Evolutionary conservation across 2,329 filamentous ascomycete species (phyloP), one percentile per base, ranked within the genome.

Genomic region (Aspergillus carbonarius): DNA sequence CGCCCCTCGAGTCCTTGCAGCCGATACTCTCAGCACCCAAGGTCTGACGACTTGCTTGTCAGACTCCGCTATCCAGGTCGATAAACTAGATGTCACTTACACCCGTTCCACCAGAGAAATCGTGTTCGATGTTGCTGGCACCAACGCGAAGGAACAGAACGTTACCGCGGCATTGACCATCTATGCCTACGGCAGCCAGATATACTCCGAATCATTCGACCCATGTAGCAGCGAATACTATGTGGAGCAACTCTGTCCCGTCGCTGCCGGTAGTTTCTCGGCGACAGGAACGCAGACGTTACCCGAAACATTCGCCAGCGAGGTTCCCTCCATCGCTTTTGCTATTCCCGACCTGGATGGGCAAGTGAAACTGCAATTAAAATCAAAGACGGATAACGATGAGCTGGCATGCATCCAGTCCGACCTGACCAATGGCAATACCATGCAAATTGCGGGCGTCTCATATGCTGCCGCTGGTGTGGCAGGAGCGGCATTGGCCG

Each of bases 291-390:
- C 78, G 3, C 89, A 95, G 73, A 76, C 81, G 30, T 90, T 99
- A 39, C 90, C 92, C 15, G 76, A 83, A 0, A 70, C 87, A 60
- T 93, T 88, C 70, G 87, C 91, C 57, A 82, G 82, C 55, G 78
- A 89, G 76, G 93, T 99, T 40, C 95, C 95, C 1, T 79, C 85
- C 2, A 96, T 99, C 65, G 93, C 93, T 12, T 99, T 97, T 78
- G 84, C 85, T 60, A 82, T 99, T 32, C 95, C 95, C 51, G 93
- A 99, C 72, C 89, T 99, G 66, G 88, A 93, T 56, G 93, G 93
- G 37, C 78, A 88, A 68, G 95, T 93, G 34, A 95, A 88, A 46
- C 79, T 99, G 63, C 79, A 91, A 71, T 83, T 99, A 47, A 87
- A 83, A 60, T 78, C 85, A 4, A 76, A 85, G 39, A 85, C 88